Percentiles rank a stretch among this genome's conserved stretches.
Conservation (phyloP, 2,329 filamentous ascomycete species). For the Mollisiaceae sp. region DNA sequence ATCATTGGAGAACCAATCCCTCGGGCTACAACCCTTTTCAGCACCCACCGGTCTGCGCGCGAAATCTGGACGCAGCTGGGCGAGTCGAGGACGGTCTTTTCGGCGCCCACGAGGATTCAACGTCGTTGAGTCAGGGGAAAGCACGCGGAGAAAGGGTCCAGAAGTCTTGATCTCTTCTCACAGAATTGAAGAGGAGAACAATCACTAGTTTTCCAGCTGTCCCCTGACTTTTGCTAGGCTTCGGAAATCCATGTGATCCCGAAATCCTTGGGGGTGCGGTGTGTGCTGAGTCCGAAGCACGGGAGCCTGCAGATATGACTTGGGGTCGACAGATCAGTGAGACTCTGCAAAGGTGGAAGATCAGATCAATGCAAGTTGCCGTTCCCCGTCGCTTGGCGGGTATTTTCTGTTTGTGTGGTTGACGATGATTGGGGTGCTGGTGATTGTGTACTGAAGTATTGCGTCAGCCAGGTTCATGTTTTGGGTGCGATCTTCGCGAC, state of each 20-base stretch:
- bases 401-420: not conserved
- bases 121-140: not conserved
- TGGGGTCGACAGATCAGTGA: not conserved
- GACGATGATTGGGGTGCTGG: not conserved
- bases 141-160: not conserved
- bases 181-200: not conserved
- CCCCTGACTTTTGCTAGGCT: not conserved
- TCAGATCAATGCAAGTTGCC: conserved; percentile 4
- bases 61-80: not conserved
- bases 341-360: not conserved
- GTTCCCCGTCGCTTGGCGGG: not conserved
- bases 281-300: not conserved
- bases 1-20: not conserved
- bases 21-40: not conserved
- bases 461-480: not conserved
- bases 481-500: conserved; percentile 5
- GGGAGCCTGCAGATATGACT: not conserved
- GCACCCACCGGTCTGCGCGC: not conserved
- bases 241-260: not conserved
- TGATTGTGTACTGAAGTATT: not conserved
- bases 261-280: not conserved
- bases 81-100: conserved; percentile 5
- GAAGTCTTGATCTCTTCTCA: conserved; percentile 4
- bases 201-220: not conserved
- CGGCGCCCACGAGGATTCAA: not conserved